Evolutionary conservation across 2,329 filamentous ascomycete species (phyloP).

Genomic region (Scopulariopsis brevicaulis): DNA sequence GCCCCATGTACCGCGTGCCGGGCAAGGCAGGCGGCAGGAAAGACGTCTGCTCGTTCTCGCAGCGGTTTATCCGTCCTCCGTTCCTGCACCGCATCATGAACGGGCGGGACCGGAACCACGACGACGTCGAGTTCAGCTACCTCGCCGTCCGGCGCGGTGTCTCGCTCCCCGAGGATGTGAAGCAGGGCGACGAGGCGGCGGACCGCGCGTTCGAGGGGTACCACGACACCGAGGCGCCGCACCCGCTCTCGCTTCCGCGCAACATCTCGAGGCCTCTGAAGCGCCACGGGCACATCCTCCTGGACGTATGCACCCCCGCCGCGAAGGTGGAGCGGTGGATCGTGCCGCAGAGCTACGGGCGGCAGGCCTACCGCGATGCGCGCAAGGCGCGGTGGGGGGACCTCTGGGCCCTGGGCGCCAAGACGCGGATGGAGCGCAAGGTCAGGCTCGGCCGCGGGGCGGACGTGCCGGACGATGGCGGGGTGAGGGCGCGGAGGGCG

Average conservation of each 20-base stretch:
- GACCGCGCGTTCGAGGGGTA: constrained; percentile 63
- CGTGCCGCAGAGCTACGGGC: constrained; percentile 70
- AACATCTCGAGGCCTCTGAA: constrained; percentile 74
- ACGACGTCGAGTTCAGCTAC: constrained; percentile 87
- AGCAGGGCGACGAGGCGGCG: constrained; percentile 32
- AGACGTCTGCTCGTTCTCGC: constrained; percentile 84
- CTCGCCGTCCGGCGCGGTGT: constrained; percentile 72
- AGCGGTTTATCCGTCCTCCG: constrained; percentile 74
- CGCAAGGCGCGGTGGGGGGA: constrained; percentile 88
- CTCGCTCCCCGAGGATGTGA: constrained; percentile 6
- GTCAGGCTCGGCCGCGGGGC: constrained; percentile 45
- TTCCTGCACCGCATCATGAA: constrained; percentile 72
- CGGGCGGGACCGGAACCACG: constrained; percentile 63
- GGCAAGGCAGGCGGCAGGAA: constrained; percentile 65
- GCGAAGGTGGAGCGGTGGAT: constrained; percentile 90
- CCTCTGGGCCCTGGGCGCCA: constrained; percentile 88
- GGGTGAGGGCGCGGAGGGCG: constrained; percentile 24
- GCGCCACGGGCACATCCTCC: constrained; percentile 72
- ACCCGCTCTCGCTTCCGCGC: constrained; percentile 65
- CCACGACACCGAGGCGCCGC: constrained; percentile 26
- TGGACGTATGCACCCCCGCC: constrained; percentile 82
- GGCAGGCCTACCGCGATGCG: constrained; percentile 80
- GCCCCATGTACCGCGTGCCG: constrained; percentile 74
- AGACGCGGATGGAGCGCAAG: constrained; percentile 58
- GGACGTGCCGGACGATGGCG: constrained; percentile 28